phyloP scores from a whole-genome alignment of 1,284 basidiomycete species.

The Polyporus tsugae region DNA sequence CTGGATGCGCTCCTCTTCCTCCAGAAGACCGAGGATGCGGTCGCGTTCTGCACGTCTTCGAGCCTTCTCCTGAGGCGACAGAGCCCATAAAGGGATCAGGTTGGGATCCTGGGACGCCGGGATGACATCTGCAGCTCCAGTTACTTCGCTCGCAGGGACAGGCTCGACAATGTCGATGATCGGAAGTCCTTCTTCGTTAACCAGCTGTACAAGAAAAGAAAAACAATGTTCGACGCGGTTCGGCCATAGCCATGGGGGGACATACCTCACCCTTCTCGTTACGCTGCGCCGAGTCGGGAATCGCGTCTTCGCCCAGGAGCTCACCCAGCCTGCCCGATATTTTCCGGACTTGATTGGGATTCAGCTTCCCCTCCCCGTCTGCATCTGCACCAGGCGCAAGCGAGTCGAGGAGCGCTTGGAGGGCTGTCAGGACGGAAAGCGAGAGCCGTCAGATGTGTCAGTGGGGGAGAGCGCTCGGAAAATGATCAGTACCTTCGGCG shows the following conservation, averaged over 20 bases:
- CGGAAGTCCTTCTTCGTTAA: constrained; percentile 81
- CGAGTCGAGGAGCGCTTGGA: constrained; percentile 61
- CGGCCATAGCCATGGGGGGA: constrained; percentile 30
- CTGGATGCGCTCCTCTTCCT: constrained; percentile 69
- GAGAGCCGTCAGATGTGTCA: constrained; percentile 28
- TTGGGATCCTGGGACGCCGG: constrained; percentile 49
- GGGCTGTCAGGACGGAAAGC: constrained; percentile 44
- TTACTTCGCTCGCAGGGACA: constrained; percentile 38
- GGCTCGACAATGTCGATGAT: constrained; percentile 82
- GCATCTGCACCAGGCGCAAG: constrained; percentile 47
- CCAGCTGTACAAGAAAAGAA: constrained; percentile 50
- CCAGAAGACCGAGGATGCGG: constrained; percentile 70
- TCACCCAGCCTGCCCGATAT: constrained; percentile 69
- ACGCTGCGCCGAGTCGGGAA: constrained; percentile 46
- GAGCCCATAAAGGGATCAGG: constrained; percentile 54
- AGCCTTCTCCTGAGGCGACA: constrained; percentile 57
- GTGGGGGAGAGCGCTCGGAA: constrained; percentile 12
- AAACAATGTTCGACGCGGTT: constrained; percentile 26
- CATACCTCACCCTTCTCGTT: constrained; percentile 71
- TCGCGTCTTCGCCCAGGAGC: constrained; percentile 58
- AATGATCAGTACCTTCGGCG: constrained; percentile 41
- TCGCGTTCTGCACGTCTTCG: constrained; percentile 63
- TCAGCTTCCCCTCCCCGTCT: constrained; percentile 45
- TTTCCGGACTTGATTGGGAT: constrained; percentile 57
- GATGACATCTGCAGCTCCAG: constrained; percentile 4